Evolutionary conservation across 768 basidiomycete species (phyloP).

Genomic region (Punctularia strigosozonata): DNA sequence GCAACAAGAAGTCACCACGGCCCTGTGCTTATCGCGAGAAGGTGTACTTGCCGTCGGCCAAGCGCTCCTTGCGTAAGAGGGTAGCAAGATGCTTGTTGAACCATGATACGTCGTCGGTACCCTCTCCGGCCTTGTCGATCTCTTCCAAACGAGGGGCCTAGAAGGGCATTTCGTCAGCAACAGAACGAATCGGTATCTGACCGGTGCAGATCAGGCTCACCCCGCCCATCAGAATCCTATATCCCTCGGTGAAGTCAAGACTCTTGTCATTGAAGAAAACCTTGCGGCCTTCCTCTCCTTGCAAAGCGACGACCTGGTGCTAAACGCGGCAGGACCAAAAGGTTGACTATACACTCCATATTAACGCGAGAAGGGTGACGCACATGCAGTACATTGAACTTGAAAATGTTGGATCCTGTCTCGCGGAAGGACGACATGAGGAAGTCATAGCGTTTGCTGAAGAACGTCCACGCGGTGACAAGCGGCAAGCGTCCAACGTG

Average conservation of each 20-base stretch:
- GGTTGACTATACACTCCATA: too few relatives aligned
- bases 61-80: conserved; percentile 13
- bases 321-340: background rate
- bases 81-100: conserved; percentile 14
- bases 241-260: conserved; percentile 20
- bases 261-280: conserved; percentile 18
- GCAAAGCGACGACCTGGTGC: conserved; percentile 17
- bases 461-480: conserved; percentile 2
- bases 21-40: background rate
- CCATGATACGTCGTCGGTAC: conserved; percentile 4
- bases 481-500: background rate
- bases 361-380: too few relatives aligned
- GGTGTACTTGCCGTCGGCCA: conserved; percentile 9
- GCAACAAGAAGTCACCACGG: background rate
- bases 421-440: background rate
- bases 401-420: conserved; percentile 8
- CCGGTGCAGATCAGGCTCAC: conserved; percentile 8
- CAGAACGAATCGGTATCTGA: background rate
- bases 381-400: conserved; percentile 10
- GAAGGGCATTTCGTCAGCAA: too few relatives aligned
- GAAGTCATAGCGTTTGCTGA: background rate
- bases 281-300: conserved; percentile 21
- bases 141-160: conserved; percentile 15
- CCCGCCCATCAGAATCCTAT: conserved; percentile 20
- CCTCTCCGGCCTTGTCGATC: conserved; percentile 9